These are phyloP conservation scores for Xylaria multiplex DNA, from an alignment of 2,329 filamentous ascomycete genomes.

Conservation along the genomic window DNA sequence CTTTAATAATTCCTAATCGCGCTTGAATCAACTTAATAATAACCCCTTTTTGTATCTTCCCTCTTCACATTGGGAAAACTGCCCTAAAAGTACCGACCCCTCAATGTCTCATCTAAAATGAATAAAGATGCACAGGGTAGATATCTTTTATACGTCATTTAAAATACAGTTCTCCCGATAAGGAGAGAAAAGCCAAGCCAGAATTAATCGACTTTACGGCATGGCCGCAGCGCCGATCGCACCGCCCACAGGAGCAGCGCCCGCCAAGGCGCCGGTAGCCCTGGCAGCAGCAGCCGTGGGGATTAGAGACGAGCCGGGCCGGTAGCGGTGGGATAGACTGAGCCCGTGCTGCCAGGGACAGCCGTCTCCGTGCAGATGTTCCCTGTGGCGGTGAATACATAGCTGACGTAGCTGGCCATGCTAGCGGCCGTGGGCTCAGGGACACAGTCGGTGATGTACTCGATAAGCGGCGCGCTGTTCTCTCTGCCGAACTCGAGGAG, in stretches of 20 bases:
- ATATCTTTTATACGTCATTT: not conserved
- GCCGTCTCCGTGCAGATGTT: not conserved
- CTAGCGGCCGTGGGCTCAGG: not conserved
- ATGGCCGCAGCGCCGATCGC: not conserved
- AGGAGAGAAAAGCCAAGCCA: too few relatives aligned
- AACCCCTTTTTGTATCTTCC: not conserved
- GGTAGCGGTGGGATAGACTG: not conserved
- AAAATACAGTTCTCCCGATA: too few relatives aligned
- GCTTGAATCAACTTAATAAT: too few relatives aligned
- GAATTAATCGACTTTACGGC: not conserved
- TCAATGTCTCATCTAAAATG: not conserved
- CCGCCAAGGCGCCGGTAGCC: not conserved
- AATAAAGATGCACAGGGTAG: not conserved
- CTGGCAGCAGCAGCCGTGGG: conserved; percentile 5
- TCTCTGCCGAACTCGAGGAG: not conserved
- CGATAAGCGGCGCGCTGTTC: not conserved
- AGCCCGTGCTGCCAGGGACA: not conserved
- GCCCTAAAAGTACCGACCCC: not conserved
- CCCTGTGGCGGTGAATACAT: not conserved
- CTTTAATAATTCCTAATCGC: too few relatives aligned
- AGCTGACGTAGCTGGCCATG: not conserved
- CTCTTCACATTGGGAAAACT: not conserved
- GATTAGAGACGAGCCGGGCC: not conserved
- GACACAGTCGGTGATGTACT: not conserved
- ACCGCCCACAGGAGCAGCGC: not conserved